These are phyloP conservation scores for Yamadazyma laniorum DNA, from an alignment of 805 yeast genomes.

Conservation along the genomic window DNA sequence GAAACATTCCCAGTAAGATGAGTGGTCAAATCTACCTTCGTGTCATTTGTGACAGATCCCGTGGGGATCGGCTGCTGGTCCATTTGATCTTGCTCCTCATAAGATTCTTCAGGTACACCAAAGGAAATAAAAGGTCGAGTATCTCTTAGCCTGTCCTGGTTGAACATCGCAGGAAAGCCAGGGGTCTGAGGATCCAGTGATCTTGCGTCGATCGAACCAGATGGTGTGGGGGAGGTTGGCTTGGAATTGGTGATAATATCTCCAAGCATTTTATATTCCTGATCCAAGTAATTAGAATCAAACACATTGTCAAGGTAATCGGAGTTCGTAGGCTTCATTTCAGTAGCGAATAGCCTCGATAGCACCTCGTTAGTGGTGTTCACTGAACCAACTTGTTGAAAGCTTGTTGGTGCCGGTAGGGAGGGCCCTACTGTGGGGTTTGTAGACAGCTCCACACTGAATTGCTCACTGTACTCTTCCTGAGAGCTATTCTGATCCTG, in stretches of 20 bases:
- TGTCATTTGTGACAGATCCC: neutral
- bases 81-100: constrained; percentile 9
- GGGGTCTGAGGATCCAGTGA: constrained; percentile 4
- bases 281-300: constrained; percentile 47
- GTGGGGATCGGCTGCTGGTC: neutral
- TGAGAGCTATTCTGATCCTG: neutral
- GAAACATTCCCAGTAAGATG: constrained; percentile 3
- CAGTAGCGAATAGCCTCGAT: constrained; percentile 19
- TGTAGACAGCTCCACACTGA: neutral
- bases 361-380: constrained; percentile 30
- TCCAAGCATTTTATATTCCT: constrained; percentile 51
- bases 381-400: constrained; percentile 15
- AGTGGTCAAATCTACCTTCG: constrained; percentile 8
- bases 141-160: constrained; percentile 18
- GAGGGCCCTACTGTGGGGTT: neutral
- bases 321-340: constrained; percentile 14
- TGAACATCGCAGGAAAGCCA: constrained; percentile 7
- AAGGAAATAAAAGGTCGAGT: constrained; percentile 44
- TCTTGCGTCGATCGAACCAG: neutral
- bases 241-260: constrained; percentile 44
- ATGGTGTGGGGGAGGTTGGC: constrained; percentile 33
- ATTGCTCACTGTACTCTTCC: neutral
- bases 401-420: neutral
- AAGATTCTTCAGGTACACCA: constrained; percentile 22
- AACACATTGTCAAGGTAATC: constrained; percentile 19